A percentile compares a stretch with the other conserved stretches of the same genome.
Conservation (phyloP, 1,139 yeast genomes). For the Chernovozyma sophiae-reginae region DNA sequence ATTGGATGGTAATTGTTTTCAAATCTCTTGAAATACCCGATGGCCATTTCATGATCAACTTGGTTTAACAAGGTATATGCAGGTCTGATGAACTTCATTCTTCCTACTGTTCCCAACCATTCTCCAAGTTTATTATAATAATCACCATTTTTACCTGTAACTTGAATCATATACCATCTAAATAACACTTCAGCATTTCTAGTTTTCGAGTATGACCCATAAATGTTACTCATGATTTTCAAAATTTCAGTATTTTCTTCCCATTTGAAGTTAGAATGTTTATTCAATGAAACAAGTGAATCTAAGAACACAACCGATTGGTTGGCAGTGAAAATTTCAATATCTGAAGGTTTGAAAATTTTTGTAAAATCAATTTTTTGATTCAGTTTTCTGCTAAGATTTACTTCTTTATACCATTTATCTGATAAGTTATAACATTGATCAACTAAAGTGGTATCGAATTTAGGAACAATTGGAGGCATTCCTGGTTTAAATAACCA, state of each 20-base stretch:
- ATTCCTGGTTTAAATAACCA: slow-evolving; percentile 83
- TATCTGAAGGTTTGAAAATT: slow-evolving; percentile 35
- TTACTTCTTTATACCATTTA: slow-evolving; percentile 50
- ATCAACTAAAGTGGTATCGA: slow-evolving; percentile 75
- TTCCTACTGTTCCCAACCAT: slow-evolving; percentile 89
- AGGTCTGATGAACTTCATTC: slow-evolving; percentile 94
- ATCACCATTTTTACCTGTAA: slow-evolving; percentile 43
- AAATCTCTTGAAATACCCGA: slow-evolving; percentile 56
- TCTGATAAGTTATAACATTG: slow-evolving; percentile 64
- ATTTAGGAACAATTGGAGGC: slow-evolving; percentile 75
- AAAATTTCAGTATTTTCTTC: slow-evolving; percentile 34
- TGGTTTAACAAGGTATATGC: slow-evolving; percentile 63
- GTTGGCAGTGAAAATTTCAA: slow-evolving; percentile 58
- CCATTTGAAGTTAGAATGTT: slow-evolving; percentile 33
- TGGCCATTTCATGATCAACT: slow-evolving; percentile 65
- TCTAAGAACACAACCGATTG: slow-evolving; percentile 81
- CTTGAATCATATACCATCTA: slow-evolving; percentile 68
- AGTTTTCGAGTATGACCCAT: slow-evolving; percentile 44
- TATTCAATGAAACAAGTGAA: slow-evolving; percentile 41
- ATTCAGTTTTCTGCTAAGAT: slow-evolving; percentile 1
- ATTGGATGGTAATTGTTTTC: slow-evolving; percentile 76
- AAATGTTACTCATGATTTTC: slow-evolving; percentile 39
- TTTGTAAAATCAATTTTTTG: slow-evolving; percentile 10
- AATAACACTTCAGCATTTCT: slow-evolving; percentile 78
- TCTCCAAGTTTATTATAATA: slow-evolving; percentile 56